Conservation (phyloP, 169 alveolate genomes). For the Plasmodium sp. region DNA sequence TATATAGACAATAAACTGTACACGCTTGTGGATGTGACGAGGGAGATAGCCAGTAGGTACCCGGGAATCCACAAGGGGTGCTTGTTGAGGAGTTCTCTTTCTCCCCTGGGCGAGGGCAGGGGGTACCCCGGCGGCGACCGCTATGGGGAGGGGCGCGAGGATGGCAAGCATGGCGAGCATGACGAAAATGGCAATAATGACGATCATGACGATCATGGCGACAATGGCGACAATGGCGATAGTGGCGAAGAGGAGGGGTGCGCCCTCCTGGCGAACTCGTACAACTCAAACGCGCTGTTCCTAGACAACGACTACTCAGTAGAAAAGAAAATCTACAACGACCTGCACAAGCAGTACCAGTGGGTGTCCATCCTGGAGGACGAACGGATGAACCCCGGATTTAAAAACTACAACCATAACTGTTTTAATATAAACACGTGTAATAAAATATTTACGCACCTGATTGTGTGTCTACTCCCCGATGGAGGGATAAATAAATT, state of each 20-base stretch:
- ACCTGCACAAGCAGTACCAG: conserved; percentile 65
- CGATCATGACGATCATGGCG: background rate
- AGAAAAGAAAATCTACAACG: conserved; percentile 60
- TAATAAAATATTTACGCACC: conserved; percentile 75
- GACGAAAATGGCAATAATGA: background rate
- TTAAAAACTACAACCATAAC: conserved; percentile 65
- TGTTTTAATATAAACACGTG: conserved; percentile 73
- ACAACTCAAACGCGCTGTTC: conserved; percentile 27
- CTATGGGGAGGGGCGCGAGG: background rate
- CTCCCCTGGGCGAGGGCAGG: background rate
- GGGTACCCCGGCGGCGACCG: background rate
- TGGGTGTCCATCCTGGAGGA: conserved; percentile 75
- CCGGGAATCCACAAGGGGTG: conserved; percentile 31
- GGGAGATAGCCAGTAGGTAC: conserved; percentile 30
- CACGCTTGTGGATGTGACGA: conserved; percentile 65
- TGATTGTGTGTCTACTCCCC: conserved; percentile 74
- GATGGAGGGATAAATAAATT: conserved; percentile 79
- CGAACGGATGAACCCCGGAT: conserved; percentile 77
- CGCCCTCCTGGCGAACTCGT: background rate
- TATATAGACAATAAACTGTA: conserved; percentile 40
- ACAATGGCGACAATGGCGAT: background rate
- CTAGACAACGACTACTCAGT: conserved; percentile 71
- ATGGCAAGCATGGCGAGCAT: background rate
- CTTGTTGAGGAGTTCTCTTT: background rate
- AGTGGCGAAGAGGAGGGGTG: background rate